Percentiles rank a stretch among this genome's conserved stretches.
Evolutionary conservation across 2,329 filamentous ascomycete species (phyloP).

Genomic region (Scleromitrula shiraiana): DNA sequence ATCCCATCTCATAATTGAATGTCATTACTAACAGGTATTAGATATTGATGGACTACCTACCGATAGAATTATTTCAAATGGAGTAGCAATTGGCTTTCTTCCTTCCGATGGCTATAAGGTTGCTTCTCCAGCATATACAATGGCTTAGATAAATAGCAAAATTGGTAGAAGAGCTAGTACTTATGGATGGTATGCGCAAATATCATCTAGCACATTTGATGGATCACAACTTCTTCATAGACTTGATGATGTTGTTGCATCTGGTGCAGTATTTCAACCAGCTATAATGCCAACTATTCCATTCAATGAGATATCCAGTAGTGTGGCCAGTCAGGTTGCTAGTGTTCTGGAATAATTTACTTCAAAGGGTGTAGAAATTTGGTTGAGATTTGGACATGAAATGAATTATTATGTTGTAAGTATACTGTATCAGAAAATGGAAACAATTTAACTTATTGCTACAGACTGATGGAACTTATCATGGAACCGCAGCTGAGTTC

Average conservation of each 20-base stretch:
- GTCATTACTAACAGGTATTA: background rate
- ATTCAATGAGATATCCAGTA: constrained; percentile 4
- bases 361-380: constrained; percentile 5
- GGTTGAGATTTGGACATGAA: constrained; percentile 13
- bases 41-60: constrained; percentile 1
- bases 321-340: constrained; percentile 5
- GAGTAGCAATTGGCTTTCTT: constrained; percentile 10
- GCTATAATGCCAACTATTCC: constrained; percentile 10
- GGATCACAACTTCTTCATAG: constrained; percentile 2
- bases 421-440: background rate
- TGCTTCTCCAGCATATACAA: constrained; percentile 6
- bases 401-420: constrained; percentile 12
- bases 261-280: constrained; percentile 10
- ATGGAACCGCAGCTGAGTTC: constrained; percentile 5
- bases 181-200: constrained; percentile 10
- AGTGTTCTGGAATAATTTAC: constrained; percentile 8
- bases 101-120: constrained; percentile 9
- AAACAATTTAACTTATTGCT: background rate
- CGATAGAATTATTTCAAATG: constrained; percentile 6
- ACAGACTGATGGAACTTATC: constrained; percentile 4
- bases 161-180: constrained; percentile 6
- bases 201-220: constrained; percentile 1
- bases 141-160: constrained; percentile 7
- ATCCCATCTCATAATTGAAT: background rate
- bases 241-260: constrained; percentile 9